Conservation (phyloP, 345 rosid species). For the Cardamine chenopodiifolia region DNA sequence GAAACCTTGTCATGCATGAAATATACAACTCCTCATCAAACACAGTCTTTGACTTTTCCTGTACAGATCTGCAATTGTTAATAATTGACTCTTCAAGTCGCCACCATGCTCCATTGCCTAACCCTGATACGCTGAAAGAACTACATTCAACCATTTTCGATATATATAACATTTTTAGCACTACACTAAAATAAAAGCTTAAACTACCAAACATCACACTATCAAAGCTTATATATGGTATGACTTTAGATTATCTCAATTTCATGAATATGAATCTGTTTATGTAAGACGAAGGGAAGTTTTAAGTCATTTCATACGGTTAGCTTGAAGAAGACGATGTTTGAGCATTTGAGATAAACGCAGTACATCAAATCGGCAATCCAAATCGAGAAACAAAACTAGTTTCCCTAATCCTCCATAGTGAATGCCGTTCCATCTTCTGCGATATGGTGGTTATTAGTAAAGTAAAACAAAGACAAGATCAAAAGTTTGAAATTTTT, state of each 20-base stretch:
- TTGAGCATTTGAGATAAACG: constrained; percentile 67
- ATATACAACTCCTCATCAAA: constrained; percentile 56
- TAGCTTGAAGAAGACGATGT: constrained; percentile 54
- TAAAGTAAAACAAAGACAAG: not conserved
- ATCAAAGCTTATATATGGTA: not conserved
- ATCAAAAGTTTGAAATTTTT: not conserved
- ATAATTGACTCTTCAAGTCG: constrained; percentile 34
- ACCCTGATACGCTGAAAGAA: constrained; percentile 33
- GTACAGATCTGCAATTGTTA: not conserved
- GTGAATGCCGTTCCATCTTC: constrained; percentile 58
- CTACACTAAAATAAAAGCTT: not conserved
- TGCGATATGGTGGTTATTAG: not conserved
- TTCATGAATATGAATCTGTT: not conserved
- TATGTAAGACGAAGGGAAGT: too few species aligned
- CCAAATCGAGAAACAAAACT: constrained; percentile 71
- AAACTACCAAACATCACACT: constrained; percentile 7
- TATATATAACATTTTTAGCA: not conserved
- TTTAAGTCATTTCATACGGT: too few species aligned
- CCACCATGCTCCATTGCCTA: constrained; percentile 36
- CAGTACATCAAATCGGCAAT: constrained; percentile 65
- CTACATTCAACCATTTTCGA: constrained; percentile 8
- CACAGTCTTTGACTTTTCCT: constrained; percentile 17
- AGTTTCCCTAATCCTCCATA: constrained; percentile 70
- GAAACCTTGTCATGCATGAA: constrained; percentile 64
- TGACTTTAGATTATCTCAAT: not conserved